A percentile compares a stretch with the other conserved stretches of the same genome.
These are phyloP conservation scores for Erythrobasidium hasegawianum DNA, from an alignment of 1,284 basidiomycete species.

Conservation along the genomic window DNA sequence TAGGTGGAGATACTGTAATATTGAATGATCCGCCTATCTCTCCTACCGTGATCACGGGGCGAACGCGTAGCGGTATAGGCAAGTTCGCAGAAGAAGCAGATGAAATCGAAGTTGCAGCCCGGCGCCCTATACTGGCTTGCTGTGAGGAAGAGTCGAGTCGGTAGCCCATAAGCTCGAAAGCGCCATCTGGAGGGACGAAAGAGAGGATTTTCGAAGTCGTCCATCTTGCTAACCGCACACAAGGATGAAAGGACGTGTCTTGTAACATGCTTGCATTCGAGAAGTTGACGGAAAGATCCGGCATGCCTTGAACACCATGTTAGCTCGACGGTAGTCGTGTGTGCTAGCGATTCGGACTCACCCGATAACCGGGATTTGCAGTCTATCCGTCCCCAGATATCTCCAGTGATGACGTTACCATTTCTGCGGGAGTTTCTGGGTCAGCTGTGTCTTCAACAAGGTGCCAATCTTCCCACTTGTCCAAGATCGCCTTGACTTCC, in stretches of 20 bases:
- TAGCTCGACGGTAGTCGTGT: background rate
- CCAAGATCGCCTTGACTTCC: conserved; percentile 74
- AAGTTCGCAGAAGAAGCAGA: conserved; percentile 1
- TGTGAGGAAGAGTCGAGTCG: conserved; percentile 6
- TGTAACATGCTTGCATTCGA: conserved; percentile 68
- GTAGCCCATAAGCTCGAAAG: conserved; percentile 36
- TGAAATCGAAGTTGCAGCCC: background rate
- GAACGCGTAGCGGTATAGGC: conserved; percentile 20
- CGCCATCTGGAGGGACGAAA: conserved; percentile 37
- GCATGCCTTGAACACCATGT: conserved; percentile 56
- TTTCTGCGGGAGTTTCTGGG: conserved; percentile 56
- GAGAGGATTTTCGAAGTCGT: conserved; percentile 20
- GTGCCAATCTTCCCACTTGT: too few species aligned
- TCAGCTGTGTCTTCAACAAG: too few species aligned
- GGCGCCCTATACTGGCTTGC: background rate
- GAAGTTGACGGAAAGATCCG: conserved; percentile 77
- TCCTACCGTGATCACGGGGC: conserved; percentile 27
- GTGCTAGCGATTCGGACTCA: conserved; percentile 45
- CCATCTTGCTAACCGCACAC: conserved; percentile 62
- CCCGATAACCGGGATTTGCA: conserved; percentile 77
- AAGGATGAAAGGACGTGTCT: conserved; percentile 85
- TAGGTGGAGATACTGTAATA: conserved; percentile 25
- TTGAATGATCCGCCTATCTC: conserved; percentile 35
- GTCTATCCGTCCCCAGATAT: conserved; percentile 74
- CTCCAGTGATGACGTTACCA: conserved; percentile 67